Conservation (phyloP, 2,329 filamentous ascomycete genomes). For the Cytospora piceae region DNA sequence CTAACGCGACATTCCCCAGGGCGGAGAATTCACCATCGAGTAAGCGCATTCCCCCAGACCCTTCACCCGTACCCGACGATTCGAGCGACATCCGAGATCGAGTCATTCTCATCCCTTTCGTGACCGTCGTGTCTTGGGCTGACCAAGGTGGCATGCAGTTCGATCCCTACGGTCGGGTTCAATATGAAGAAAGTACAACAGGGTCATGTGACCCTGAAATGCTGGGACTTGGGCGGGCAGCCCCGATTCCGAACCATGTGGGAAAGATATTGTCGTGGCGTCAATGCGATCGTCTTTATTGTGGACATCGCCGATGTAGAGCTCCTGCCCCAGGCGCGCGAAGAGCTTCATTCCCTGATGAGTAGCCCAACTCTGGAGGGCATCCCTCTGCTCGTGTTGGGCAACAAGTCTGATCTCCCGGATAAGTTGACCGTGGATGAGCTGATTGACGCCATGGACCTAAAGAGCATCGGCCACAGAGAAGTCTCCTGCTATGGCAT, state of each 20-base stretch:
- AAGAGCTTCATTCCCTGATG: conserved; percentile 90
- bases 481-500: conserved; percentile 99
- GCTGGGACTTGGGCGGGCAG: conserved; percentile 98
- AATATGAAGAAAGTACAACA: conserved; percentile 99
- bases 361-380: conserved; percentile 81
- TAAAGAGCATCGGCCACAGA: conserved; percentile 85
- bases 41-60: conserved; percentile 57
- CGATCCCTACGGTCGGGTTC: conserved; percentile 97
- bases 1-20: conserved; percentile 57
- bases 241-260: conserved; percentile 98
- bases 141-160: conserved; percentile 60
- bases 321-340: conserved; percentile 80
- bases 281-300: conserved; percentile 98
- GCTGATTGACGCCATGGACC: conserved; percentile 87
- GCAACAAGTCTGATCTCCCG: conserved; percentile 96
- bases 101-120: conserved; percentile 26
- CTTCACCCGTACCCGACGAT: conserved; percentile 26
- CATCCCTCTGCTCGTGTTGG: conserved; percentile 90
- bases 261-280: conserved; percentile 97
- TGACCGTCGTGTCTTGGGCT: conserved; percentile 44
- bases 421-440: conserved; percentile 92
- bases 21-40: conserved; percentile 98
- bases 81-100: conserved; percentile 7
- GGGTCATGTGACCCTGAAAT: conserved; percentile 97
- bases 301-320: conserved; percentile 90